Evolutionary conservation across 2,329 filamentous ascomycete genomes (phyloP), one percentile per base, ranked within the genome.

Genomic region (Alternaria arborescens): DNA sequence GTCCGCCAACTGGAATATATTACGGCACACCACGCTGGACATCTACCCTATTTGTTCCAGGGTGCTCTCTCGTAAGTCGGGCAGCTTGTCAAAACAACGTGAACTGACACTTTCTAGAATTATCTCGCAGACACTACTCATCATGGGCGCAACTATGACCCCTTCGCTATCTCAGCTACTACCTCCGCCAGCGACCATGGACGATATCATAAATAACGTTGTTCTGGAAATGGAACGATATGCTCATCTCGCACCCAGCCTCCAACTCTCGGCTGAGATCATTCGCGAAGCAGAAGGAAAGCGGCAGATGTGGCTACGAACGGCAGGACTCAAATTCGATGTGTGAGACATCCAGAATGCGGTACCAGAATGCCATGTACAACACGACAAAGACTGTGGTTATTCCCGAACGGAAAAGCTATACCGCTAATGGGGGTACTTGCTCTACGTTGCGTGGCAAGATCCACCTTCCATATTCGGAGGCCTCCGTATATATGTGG

Each of bases 31-130:
- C 91, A 93, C 73, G 90, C 90, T 62, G 91, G 92, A 52, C 91
- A 94, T 75, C 89, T 95, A 81, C 91, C 91, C 12, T 95, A 94
- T 78, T 85, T 94, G 20, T 95, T 91, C 89, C 92, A 94, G 81
- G 91, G 91, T 18, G 91, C 91, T 8, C 84, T 95, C 20, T 80
- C 78, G 78, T 80, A 76, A 70, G 78, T 75, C 38, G 36, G 2
- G 34, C 20, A 30, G 26, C n/a, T 4, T 2, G 3, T 16, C 11
- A 43, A 6, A 2, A 8, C 20, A n/a, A 24, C 24, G 22, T 16
- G 34, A 22, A 30, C 70, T 73, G 55, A 72, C 41, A 47, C 32
- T 11, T n/a, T 11, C 7, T 38, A 93, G 90, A 22, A 92, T 95
- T 73, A 90, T 94, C 22, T 93, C 91, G 6, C 92, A 95, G 77